Percentiles rank a stretch among this genome's conserved stretches.
phyloP scores from a whole-genome alignment of 257 asterid genomes.

The Capsicum pubescens region DNA sequence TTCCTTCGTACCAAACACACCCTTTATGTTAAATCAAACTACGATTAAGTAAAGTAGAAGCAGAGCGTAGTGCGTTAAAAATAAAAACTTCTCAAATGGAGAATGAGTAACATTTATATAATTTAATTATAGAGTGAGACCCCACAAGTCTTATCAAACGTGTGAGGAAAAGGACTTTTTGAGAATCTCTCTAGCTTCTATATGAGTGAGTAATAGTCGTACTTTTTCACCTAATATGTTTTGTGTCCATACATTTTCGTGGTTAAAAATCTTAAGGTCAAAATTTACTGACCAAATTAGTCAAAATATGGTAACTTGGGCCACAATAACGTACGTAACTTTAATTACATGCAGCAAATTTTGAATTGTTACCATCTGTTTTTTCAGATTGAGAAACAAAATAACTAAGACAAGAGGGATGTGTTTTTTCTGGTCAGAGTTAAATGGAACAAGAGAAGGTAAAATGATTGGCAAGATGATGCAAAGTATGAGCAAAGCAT shows the following conservation, averaged over 20 bases:
- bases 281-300: not conserved
- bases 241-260: not conserved
- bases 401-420: not conserved
- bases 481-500: not conserved
- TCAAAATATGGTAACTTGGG: constrained; percentile 5
- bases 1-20: too few species aligned
- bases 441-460: not conserved
- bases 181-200: not conserved
- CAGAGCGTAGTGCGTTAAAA: too few species aligned
- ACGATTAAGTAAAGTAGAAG: too few species aligned
- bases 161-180: not conserved
- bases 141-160: not conserved
- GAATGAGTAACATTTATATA: not conserved
- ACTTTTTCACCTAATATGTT: not conserved
- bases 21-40: too few species aligned
- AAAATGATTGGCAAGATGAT: not conserved
- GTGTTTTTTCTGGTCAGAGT: too few species aligned
- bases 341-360: not conserved
- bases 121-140: not conserved
- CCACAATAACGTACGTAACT: not conserved
- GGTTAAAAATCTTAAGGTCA: not conserved
- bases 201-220: not conserved
- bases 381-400: not conserved
- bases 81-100: too few species aligned
- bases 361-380: not conserved